Evolutionary conservation across 495 filamentous ascomycete genomes (phyloP), one percentile per base, ranked within the genome.

Genomic region (Opeltia flavorubescens): DNA sequence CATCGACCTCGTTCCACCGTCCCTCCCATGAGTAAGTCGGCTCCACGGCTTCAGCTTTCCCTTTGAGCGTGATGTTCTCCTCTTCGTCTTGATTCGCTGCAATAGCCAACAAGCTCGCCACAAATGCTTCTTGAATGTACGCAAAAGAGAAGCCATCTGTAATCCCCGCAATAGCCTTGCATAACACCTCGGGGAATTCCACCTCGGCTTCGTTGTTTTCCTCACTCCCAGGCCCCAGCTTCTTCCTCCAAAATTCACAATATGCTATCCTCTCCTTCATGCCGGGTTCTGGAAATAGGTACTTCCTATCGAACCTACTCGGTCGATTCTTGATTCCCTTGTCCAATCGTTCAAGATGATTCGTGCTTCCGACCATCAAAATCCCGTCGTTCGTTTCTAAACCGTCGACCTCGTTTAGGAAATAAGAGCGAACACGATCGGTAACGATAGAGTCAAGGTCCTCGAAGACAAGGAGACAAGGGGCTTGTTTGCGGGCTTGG

Each of bases 341-440:
- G 46, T 83, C 79, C 9, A 80, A 52, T 2, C 60, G 55, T 1
- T 76, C 76, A 12, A 78, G 52, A 50, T 83, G 68, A 54, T 83
- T 83, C 7, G 79, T 81, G 47, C 66, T 76, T 3, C 74, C 78
- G 33, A 83, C 61, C 62, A 81, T 79, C 50, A 81, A 63, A 48
- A 83, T 81, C 28, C 78, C 78, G 54, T 81, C 74, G 52, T 83
- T 83, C 48, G 64, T 68, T 52, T 75, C 72, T 23, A 85, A 61
- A 0, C 81, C 81, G 51, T 84, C 81, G 3, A 83, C 71, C 52
- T 84, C 77, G 55, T 84, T 84, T 30, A 85, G 65, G 55, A 85
- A 84, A 61, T 80, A 84, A 43, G 62, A 69, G 12, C 79, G 63
- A 18, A 76, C 69, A 4, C 42, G 49, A 33, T 68, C 64, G 1